Evolutionary conservation across 225 moss, liverwort and hornwort genomes (phyloP), one percentile per base, ranked within the genome.

Genomic region (Pseudoscleropodium purum): DNA sequence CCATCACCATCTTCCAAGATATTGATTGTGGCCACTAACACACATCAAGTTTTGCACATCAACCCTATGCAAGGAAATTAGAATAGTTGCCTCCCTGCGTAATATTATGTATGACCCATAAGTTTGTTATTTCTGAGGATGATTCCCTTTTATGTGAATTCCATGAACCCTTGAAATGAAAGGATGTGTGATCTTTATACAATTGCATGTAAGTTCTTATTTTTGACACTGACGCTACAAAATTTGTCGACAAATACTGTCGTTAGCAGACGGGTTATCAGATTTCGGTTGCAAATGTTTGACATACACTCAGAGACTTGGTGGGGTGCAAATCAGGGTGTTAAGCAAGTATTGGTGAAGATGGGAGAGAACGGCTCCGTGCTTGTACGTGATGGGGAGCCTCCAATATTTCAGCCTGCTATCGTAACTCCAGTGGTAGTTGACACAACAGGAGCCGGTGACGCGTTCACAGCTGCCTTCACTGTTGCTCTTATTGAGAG

Each of bases 371-470:
- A 90, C 13, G 94, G 94, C 61, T 93, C 94, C 34, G 79, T 92
- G 75, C 93, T 94, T 68, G 91, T 92, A 20, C 83, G 64, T 67
- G 39, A 90, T 29, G 94, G 91, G 81, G 91, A 80, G 61, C 89
- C 90, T 86, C 88, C 93, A 67, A 65, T 90, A 30, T 49, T 74
- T 57, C 93, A 92, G 77, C 89, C 91, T 86, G 92, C 92, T 59
- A 87, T 95, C 60, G 34, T 92, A 88, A 95, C 96, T 89, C 95
- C 96, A 25, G 86, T 74, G 62, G 97, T 96, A 49, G 91, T 96
- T 52, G 96, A 97, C 68, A 96, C 97, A 37, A 96, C 95, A 73
- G 96, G 96, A 87, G 96, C 96, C 11, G 97, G 96, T 73, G 97
- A 97, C 77, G 91, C 96, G 25, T 96, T 96, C 84, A 97, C 95